Conservation (phyloP, 2,329 filamentous ascomycete genomes). For the Aspergillus udagawae region DNA sequence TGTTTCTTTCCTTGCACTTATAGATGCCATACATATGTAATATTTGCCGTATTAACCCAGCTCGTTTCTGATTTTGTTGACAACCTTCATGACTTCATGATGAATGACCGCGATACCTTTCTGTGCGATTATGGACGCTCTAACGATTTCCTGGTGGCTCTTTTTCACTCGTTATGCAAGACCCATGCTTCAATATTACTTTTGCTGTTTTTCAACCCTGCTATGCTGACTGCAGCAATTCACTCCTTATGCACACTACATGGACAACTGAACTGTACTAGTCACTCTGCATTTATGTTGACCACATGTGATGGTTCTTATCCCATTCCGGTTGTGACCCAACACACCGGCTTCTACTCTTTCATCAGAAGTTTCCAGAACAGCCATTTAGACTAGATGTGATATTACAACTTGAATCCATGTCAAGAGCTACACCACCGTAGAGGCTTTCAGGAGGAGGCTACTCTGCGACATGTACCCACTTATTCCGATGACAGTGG, state of each 20-base stretch:
- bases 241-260: not conserved
- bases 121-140: not conserved
- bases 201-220: not conserved
- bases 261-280: not conserved
- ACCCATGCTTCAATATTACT: not conserved
- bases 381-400: not conserved
- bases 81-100: not conserved
- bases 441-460: not conserved
- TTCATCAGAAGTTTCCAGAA: not conserved
- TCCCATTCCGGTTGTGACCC: not conserved
- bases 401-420: not conserved
- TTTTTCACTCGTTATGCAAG: not conserved
- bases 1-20: not conserved
- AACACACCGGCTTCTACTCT: not conserved
- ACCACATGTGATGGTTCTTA: not conserved
- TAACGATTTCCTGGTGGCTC: not conserved
- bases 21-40: not conserved
- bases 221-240: not conserved
- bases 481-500: too few relatives aligned
- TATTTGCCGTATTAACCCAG: not conserved
- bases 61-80: not conserved
- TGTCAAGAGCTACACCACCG: too few relatives aligned
- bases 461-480: not conserved
- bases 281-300: not conserved
- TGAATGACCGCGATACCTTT: slow-evolving; percentile 3